These are phyloP conservation scores for Schizopora paradoxa DNA, from an alignment of 1,284 basidiomycete genomes.

Conservation along the genomic window DNA sequence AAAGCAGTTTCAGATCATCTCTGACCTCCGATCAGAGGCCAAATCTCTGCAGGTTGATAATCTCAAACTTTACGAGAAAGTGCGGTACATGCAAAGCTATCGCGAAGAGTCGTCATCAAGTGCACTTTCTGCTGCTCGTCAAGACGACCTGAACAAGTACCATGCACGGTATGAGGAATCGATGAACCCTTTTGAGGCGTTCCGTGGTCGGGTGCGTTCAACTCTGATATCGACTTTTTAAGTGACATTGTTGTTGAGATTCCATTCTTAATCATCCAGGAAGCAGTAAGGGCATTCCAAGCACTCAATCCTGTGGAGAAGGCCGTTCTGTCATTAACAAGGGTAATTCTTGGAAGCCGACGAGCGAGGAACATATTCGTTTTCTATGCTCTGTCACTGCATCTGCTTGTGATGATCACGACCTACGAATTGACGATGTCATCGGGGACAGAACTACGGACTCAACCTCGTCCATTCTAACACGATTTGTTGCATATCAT, in stretches of 20 bases:
- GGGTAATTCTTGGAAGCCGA: slow-evolving; percentile 83
- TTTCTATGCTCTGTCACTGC: slow-evolving; percentile 73
- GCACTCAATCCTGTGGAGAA: slow-evolving; percentile 90
- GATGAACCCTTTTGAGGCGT: slow-evolving; percentile 97
- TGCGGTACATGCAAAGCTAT: slow-evolving; percentile 94
- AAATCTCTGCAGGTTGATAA: slow-evolving; percentile 89
- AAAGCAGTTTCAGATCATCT: slow-evolving; percentile 89
- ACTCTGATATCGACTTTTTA: neutral
- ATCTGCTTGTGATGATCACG: slow-evolving; percentile 75
- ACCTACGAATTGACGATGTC: slow-evolving; percentile 63
- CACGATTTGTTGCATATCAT: slow-evolving; percentile 11
- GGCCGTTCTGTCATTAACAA: slow-evolving; percentile 80
- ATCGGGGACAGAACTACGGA: slow-evolving; percentile 42
- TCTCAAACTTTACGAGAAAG: slow-evolving; percentile 94
- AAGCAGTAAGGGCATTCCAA: slow-evolving; percentile 87
- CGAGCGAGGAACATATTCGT: slow-evolving; percentile 80
- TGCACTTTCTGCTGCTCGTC: slow-evolving; percentile 48
- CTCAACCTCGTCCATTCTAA: slow-evolving; percentile 43
- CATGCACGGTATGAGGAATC: slow-evolving; percentile 89
- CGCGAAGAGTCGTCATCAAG: slow-evolving; percentile 65
- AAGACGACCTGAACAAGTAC: slow-evolving; percentile 85
- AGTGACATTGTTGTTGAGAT: slow-evolving; percentile 9
- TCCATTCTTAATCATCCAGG: slow-evolving; percentile 48
- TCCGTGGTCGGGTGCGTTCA: slow-evolving; percentile 82
- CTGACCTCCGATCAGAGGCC: slow-evolving; percentile 84